Percentiles rank a stretch among this genome's conserved stretches.
Conservation (phyloP, 75 land plant genomes). For the Azolla pinnata region DNA sequence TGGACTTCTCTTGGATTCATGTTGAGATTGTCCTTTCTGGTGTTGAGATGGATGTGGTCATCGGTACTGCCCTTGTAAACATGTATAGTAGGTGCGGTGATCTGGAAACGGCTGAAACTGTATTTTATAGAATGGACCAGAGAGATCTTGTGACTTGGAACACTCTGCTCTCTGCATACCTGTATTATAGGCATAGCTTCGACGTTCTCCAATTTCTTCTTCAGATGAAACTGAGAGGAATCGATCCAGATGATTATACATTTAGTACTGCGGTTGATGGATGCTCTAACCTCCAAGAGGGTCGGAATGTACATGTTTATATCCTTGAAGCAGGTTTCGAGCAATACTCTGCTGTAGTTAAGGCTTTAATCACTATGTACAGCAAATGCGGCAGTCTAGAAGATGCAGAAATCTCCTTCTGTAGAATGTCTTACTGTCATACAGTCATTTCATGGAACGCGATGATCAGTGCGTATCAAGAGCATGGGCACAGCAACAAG, state of each 20-base stretch:
- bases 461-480: not conserved
- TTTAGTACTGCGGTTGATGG: slow-evolving; percentile 21
- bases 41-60: no score
- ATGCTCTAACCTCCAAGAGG: slow-evolving; percentile 15
- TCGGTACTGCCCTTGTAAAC: slow-evolving; percentile 26
- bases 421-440: slow-evolving; percentile 11
- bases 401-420: slow-evolving; percentile 8
- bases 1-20: no score
- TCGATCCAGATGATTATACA: slow-evolving; percentile 32
- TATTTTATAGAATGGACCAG: slow-evolving; percentile 8
- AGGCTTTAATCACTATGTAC: slow-evolving; percentile 16
- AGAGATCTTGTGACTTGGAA: slow-evolving; percentile 47
- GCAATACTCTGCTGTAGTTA: slow-evolving; percentile 6
- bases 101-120: not conserved
- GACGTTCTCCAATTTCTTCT: slow-evolving; percentile 19
- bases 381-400: slow-evolving; percentile 12
- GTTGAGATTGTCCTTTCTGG: no score
- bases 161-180: slow-evolving; percentile 29
- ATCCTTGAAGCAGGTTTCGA: not conserved
- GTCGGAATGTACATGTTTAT: slow-evolving; percentile 7
- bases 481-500: not conserved
- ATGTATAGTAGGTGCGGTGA: slow-evolving; percentile 11
- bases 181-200: not conserved
- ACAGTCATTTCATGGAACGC: slow-evolving; percentile 52
- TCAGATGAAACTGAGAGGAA: slow-evolving; percentile 20